Percentiles rank a stretch among this genome's conserved stretches.
These are phyloP conservation scores for Tetradesmus obliquus DNA, from an alignment of 139 green algal genomes.

Conservation along the genomic window DNA sequence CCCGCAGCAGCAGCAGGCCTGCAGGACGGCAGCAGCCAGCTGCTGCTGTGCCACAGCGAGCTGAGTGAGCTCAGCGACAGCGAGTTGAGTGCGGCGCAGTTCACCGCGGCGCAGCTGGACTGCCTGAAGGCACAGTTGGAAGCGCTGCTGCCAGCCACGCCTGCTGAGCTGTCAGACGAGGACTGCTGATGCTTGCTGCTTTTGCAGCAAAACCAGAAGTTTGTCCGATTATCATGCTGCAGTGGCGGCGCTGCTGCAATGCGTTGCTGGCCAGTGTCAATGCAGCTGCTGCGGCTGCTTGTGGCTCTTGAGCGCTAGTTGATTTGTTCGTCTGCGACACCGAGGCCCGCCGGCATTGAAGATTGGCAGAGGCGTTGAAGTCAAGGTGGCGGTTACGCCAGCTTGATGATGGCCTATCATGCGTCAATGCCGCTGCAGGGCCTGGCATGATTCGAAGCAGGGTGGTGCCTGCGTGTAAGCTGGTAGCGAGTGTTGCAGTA, in stretches of 20 bases:
- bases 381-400: neutral
- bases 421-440: neutral
- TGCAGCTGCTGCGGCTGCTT: too few species aligned
- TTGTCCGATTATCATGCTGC: too few species aligned
- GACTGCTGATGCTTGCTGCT: neutral
- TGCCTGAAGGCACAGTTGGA: conserved; percentile 61
- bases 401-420: neutral
- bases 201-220: too few species aligned
- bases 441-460: neutral
- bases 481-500: neutral
- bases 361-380: too few species aligned
- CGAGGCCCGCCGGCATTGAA: too few species aligned
- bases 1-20: conserved; percentile 36
- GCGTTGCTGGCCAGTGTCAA: too few species aligned
- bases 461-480: neutral
- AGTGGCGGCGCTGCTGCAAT: too few species aligned
- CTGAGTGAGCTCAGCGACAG: neutral
- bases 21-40: conserved; percentile 1
- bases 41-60: conserved; percentile 3
- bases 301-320: too few species aligned
- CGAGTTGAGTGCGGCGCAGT: neutral
- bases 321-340: too few species aligned
- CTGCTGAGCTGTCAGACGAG: neutral
- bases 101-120: conserved; percentile 46
- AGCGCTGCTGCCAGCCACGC: conserved; percentile 49